These are phyloP conservation scores for Candida neerlandica DNA, from an alignment of 1,139 yeast species.

Conservation along the genomic window DNA sequence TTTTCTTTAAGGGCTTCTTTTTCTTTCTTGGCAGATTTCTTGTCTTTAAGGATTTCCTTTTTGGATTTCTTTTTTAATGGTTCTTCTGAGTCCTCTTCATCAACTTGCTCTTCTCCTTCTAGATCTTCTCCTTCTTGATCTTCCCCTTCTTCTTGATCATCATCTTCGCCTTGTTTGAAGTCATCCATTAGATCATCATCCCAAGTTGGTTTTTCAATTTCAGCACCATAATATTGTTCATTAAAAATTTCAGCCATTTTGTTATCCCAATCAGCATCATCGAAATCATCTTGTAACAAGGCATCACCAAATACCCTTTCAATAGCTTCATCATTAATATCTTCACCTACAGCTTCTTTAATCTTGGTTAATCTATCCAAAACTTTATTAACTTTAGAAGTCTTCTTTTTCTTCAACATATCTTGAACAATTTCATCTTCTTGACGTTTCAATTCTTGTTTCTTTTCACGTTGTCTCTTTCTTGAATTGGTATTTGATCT, in stretches of 20 bases:
- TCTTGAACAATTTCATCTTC: conserved; percentile 61
- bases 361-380: conserved; percentile 76
- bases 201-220: conserved; percentile 46
- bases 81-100: conserved; percentile 25
- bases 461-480: conserved; percentile 78
- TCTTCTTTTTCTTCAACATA: conserved; percentile 71
- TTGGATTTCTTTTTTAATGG: conserved; percentile 45
- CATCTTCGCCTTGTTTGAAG: conserved; percentile 29
- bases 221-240: conserved; percentile 73
- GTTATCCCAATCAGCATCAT: conserved; percentile 88
- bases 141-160: conserved; percentile 31
- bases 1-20: conserved; percentile 61
- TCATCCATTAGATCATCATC: conserved; percentile 33
- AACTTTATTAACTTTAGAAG: conserved; percentile 73
- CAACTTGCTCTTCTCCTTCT: conserved; percentile 36
- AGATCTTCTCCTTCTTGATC: conserved; percentile 26
- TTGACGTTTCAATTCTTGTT: conserved; percentile 54
- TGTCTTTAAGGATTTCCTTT: conserved; percentile 54
- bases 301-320: conserved; percentile 69
- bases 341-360: conserved; percentile 82
- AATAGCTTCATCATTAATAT: conserved; percentile 63
- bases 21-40: conserved; percentile 63
- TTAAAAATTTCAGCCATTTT: conserved; percentile 84
- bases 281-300: conserved; percentile 84
- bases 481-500: conserved; percentile 75